Base-by-base conservation (phyloP, 208 protist genomes). In the Lotmaria passim region DNA sequence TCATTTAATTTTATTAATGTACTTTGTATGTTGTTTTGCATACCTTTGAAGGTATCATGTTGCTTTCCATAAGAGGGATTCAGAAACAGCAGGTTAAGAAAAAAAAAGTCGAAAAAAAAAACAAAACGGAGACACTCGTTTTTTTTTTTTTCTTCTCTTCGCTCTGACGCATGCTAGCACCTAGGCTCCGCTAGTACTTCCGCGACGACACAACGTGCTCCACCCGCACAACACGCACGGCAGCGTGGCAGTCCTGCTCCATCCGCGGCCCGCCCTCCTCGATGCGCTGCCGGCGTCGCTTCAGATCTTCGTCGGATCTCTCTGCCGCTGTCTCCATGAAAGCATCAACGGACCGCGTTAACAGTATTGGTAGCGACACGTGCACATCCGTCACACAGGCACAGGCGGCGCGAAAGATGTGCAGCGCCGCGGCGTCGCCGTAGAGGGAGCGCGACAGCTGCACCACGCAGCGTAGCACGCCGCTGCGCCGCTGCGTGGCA, bases 341-440 rank as follows among this genome's bases (percentile, higher is more conserved):
- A 19, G 58, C 39, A 21, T 63, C 63, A 7, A 5, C 48, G 21
- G 36, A 26, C 0, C 30, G 24, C 17, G 64, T 8, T 3, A 26
- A 38, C 34, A 64, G 31, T 30, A 69, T 5, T 28, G 70, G 70
- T 28, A 76, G 5, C n/a, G 44, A 43, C 33, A 70, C 58, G 4
- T 41, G 21, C 14, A 69, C 44, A 38, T 67, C 33, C 30, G 44
- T 41, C 10, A 76, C 63, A 24, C 69, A 76, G 15, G 75, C 69
- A 46, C 75, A 81, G 21, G 75, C 64, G 33, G 75, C 67, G 33
- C 75, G 75, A 7, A 75, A 41, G 10, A 76, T 3, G 23, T 81
- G 38, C 60, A 51, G 58, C n/a, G 58, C 75, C 8, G 59, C 62
- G 17, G 62, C 59, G 58, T 69, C 69, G 28, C 59, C 75, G 52